Evolutionary conservation across 2,329 filamentous ascomycete genomes (phyloP).

Genomic region (Seiridium unicorne): DNA sequence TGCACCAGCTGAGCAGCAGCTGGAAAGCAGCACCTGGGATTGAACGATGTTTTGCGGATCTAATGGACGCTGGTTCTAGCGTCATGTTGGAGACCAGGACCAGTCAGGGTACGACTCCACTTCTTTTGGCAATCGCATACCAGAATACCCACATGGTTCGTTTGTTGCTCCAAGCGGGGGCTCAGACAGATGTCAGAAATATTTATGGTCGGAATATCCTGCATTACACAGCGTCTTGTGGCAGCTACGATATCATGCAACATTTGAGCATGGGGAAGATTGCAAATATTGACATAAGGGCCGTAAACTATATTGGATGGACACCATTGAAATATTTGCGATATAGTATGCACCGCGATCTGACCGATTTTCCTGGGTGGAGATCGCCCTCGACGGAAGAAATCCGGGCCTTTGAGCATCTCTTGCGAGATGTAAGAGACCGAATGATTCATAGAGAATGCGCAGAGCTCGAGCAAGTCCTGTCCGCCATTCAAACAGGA

Average conservation of each 20-base stretch:
- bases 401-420: slow-evolving; percentile 9
- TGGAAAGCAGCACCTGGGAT: neutral
- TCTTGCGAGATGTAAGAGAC: slow-evolving; percentile 14
- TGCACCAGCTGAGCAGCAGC: neutral
- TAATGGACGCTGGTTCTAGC: neutral
- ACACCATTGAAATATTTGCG: neutral
- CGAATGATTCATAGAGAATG: slow-evolving; percentile 11
- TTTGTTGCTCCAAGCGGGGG: neutral
- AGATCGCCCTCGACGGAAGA: neutral
- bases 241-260: neutral
- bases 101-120: no score
- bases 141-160: neutral
- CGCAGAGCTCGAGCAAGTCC: slow-evolving; percentile 8
- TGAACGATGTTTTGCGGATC: neutral
- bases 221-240: neutral
- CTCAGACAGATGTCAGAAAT: neutral
- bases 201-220: neutral
- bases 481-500: slow-evolving; percentile 8
- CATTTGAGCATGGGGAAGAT: neutral
- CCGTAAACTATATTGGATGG: neutral
- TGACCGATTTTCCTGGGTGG: neutral
- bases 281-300: neutral
- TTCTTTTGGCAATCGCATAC: neutral
- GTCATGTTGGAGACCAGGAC: neutral
- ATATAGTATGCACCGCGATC: neutral